phyloP scores from a whole-genome alignment of 2,329 filamentous ascomycete species.

The Trichoderma endophyticum region DNA sequence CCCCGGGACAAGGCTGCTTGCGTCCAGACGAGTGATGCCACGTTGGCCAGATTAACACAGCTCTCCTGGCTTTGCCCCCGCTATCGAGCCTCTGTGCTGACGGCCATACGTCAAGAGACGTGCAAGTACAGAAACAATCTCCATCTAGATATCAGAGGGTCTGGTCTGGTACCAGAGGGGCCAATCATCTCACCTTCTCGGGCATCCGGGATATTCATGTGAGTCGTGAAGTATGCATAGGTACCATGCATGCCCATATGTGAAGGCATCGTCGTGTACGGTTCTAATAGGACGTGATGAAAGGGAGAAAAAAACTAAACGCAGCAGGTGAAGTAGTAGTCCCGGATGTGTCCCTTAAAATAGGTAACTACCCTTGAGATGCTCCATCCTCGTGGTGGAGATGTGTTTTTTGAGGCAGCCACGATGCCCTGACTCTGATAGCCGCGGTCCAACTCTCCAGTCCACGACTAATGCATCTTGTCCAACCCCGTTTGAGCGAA shows the following conservation, averaged over 20 bases:
- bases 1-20: background rate
- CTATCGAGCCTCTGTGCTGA: conserved; percentile 10
- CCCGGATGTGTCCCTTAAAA: conserved; percentile 2
- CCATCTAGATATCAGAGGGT: background rate
- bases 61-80: conserved; percentile 15
- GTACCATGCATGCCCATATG: conserved; percentile 18
- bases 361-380: background rate
- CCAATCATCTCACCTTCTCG: conserved; percentile 1
- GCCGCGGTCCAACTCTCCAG: background rate
- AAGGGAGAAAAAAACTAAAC: conserved; percentile 1
- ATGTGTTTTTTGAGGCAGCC: background rate
- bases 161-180: background rate
- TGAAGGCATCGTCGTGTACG: conserved; percentile 12
- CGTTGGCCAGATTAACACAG: conserved; percentile 18
- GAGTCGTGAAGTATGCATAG: conserved; percentile 34
- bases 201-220: conserved; percentile 31
- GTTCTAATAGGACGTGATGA: conserved; percentile 4
- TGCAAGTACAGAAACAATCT: background rate
- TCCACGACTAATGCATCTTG: background rate
- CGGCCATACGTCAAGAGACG: background rate
- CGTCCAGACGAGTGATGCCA: conserved; percentile 20
- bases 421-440: background rate
- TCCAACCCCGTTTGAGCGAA: background rate
- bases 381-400: background rate
- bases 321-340: background rate